phyloP scores from a whole-genome alignment of 2,329 filamentous ascomycete genomes.

The Aschersonia sp. region DNA sequence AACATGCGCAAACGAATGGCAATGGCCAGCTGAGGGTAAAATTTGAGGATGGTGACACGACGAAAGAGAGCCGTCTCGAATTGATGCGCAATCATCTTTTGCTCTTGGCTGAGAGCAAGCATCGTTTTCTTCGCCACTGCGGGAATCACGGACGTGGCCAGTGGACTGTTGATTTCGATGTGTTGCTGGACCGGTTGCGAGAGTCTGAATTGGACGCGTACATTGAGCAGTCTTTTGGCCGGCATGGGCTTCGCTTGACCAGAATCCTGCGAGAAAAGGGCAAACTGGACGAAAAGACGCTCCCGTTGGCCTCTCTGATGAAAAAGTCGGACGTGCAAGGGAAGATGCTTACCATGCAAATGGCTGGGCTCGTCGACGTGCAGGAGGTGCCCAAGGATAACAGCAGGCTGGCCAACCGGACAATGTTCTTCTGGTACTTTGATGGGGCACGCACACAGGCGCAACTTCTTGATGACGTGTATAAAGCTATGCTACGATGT shows the following conservation, averaged over 20 bases:
- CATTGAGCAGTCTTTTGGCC: constrained; percentile 63
- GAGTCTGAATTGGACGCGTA: constrained; percentile 71
- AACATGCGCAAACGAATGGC: constrained; percentile 17
- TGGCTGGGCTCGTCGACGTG: constrained; percentile 73
- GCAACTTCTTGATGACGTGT: constrained; percentile 64
- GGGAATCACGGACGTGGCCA: constrained; percentile 49
- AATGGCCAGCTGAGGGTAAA: constrained; percentile 28
- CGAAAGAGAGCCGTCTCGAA: constrained; percentile 32
- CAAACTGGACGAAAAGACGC: constrained; percentile 85
- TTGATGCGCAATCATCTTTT: constrained; percentile 61
- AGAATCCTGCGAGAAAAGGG: constrained; percentile 76
- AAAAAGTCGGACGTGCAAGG: constrained; percentile 73
- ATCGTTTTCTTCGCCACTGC: constrained; percentile 54
- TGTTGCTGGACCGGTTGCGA: constrained; percentile 54
- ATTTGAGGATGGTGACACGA: constrained; percentile 31
- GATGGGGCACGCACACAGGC: constrained; percentile 59
- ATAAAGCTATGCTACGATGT: constrained; percentile 79
- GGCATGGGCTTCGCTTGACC: constrained; percentile 65
- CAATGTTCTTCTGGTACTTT: constrained; percentile 85
- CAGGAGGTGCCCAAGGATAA: constrained; percentile 90
- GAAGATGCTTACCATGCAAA: constrained; percentile 73
- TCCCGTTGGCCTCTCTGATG: constrained; percentile 69
- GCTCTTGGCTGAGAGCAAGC: constrained; percentile 53
- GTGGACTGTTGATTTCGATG: constrained; percentile 76
- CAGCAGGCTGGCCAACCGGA: constrained; percentile 65